Evolutionary conservation across 129 eudicot species (phyloP).

Genomic region (Heracleum sosnowskyi): DNA sequence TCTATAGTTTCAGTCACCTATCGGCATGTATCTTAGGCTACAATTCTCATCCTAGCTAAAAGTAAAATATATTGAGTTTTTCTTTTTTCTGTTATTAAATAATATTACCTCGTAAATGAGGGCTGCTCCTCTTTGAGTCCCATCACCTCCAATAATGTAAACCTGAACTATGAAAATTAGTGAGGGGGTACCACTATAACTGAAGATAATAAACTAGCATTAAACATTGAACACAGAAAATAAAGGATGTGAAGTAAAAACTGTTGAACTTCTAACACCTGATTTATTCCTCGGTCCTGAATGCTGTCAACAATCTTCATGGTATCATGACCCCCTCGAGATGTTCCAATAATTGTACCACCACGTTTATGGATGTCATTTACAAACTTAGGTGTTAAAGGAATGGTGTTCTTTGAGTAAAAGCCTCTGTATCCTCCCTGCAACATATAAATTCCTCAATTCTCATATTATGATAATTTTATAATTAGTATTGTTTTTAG

Average conservation of each 20-base stretch:
- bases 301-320: constrained; percentile 84
- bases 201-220: background rate
- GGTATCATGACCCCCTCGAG: constrained; percentile 95
- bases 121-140: constrained; percentile 85
- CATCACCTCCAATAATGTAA: constrained; percentile 85
- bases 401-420: constrained; percentile 66
- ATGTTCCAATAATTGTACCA: constrained; percentile 82
- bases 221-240: background rate
- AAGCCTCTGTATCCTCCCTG: constrained; percentile 98
- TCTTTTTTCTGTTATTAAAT: background rate
- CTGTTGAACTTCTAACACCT: constrained; percentile 31
- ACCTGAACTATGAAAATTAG: constrained; percentile 35
- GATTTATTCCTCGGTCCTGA: constrained; percentile 90
- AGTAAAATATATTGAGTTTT: background rate
- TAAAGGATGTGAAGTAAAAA: background rate
- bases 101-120: constrained; percentile 64
- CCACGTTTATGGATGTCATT: constrained; percentile 95
- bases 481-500: background rate
- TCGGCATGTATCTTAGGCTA: background rate
- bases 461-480: background rate
- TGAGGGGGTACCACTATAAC: background rate
- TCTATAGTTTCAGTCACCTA: background rate
- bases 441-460: constrained; percentile 10
- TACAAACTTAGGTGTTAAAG: constrained; percentile 67
- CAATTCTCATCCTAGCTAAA: background rate